phyloP scores from a whole-genome alignment of 2,329 filamentous ascomycete species.

The Cryphonectria radicalis region DNA sequence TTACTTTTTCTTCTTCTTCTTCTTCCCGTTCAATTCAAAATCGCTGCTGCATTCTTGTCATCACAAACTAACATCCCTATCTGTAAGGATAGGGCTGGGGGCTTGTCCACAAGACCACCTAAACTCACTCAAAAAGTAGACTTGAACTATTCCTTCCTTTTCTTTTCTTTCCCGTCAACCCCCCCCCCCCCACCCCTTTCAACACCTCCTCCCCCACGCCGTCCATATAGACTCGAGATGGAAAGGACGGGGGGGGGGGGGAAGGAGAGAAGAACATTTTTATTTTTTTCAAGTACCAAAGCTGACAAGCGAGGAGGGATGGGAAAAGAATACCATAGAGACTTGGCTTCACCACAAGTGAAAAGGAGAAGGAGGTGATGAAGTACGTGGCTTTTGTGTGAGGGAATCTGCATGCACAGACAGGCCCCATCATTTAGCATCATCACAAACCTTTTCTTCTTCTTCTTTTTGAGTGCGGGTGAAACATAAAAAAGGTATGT shows the following conservation, averaged over 20 bases:
- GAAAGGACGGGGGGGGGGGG: not conserved
- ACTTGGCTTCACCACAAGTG: not conserved
- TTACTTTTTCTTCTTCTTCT: not conserved
- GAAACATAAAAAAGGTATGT: not conserved
- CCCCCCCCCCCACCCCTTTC: too few species aligned
- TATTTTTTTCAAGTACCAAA: not conserved
- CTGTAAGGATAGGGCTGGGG: not conserved
- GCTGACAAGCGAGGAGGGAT: not conserved
- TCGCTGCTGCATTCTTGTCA: not conserved
- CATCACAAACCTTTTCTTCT: too few species aligned
- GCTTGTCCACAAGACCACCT: not conserved
- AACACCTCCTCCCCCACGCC: not conserved
- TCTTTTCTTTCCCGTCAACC: not conserved
- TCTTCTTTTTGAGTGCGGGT: not conserved
- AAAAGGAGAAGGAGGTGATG: not conserved
- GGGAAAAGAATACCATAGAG: not conserved
- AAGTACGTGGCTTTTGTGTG: not conserved
- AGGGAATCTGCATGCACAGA: not conserved
- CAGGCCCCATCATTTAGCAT: not conserved
- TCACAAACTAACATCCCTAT: not conserved
- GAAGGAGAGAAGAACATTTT: not conserved
- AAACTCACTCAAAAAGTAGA: not conserved
- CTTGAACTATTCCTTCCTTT: not conserved
- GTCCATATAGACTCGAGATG: not conserved
- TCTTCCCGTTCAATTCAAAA: not conserved